Evolutionary conservation across 495 filamentous ascomycete species (phyloP), one percentile per base, ranked within the genome.

Genomic region (Astrothelium macrocarpum): DNA sequence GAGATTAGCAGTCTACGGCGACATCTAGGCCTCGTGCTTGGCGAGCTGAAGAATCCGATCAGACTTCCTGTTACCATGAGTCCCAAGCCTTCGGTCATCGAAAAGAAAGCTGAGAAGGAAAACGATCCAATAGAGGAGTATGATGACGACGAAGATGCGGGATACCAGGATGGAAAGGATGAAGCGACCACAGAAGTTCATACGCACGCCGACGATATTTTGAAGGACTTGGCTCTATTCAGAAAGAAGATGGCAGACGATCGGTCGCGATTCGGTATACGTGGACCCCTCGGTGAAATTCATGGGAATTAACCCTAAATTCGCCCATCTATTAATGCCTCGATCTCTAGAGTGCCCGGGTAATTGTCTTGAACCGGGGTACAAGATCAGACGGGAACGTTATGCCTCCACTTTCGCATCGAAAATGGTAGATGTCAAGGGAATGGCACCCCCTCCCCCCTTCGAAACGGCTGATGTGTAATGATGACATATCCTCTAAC

Each of bases 1-100:
- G 88, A 97, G 79, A 97, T 95, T 61, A 94, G 97, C 70, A 87
- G 91, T 0, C 76, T 97, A 69, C 80, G 90, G 62, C 78, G 90
- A 65, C 95, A 97, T 71, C 74, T 99, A 53, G 88, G 87, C 71
- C 78, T 99, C 28, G 91, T 89, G 5, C 74, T 96, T 12, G 94
- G 95, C 34, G 90, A 86, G 66, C 68, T 97, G 42, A 90, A 86
- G 76, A 95, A 97, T 73, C 93, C 94, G 0, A 96, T 97, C 64
- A 84, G 83, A 4, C 74, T 86, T 12, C 73, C 74, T 5, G 32
- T 75, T 0, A 65, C 73, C 10, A 67, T 79, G 23, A 64, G 2
- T 63, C 67, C 63, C 18, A 66, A 63, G 23, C 68, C 61, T 49
- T 42, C 16, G 28, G 53, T 16, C 3, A 26, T 59, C 42, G 32